Base-by-base conservation (phyloP, 805 yeast genomes). In the Kazachstania kunashirensis region DNA sequence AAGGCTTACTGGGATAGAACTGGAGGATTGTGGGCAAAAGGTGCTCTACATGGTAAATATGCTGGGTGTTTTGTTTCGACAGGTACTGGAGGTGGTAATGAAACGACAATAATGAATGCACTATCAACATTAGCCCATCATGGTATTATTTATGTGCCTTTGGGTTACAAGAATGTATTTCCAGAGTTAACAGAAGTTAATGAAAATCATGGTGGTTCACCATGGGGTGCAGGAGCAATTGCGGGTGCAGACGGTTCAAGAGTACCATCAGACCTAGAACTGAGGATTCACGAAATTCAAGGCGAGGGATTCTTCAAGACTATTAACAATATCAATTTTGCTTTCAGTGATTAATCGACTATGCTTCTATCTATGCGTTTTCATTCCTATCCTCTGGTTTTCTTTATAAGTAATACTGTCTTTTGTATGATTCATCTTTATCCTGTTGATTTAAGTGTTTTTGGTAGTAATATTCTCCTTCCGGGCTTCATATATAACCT, bases 1-100 rank as follows among this genome's bases (percentile, higher is more conserved):
- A 72, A 71, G 60, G 66, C 81, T 14, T 84, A 80, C 68, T 73
- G 82, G 73, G 94, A 81, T 53, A 60, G 75, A 39, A 78, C 88
- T 30, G 92, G 92, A 55, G 77, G 77, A 24, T 66, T 80, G 49
- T 84, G 95, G 94, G 84, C 80, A 33, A 36, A 55, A 14, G 89
- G 92, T 54, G 73, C 76, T 20, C 66, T 82, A 44, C 65, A 70
- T 57, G 88, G 86, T 48, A 84, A 84, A 64, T 75, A 75, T 42
- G 84, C 75, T 26, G 85, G 82, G 52, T 53, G 78, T 49, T 84
- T 84, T 55, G 75, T 73, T 39, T 71, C 84, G 36, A 78, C 86
- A 28, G 84, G 86, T 53, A 66, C 84, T 38, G 88, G 89, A 51
- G 92, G 94, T 52, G 94, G 94, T 55, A 85, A 79, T 61, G 95